phyloP scores from a whole-genome alignment of 129 eudicot species.

The Dittrichia graveolens region DNA sequence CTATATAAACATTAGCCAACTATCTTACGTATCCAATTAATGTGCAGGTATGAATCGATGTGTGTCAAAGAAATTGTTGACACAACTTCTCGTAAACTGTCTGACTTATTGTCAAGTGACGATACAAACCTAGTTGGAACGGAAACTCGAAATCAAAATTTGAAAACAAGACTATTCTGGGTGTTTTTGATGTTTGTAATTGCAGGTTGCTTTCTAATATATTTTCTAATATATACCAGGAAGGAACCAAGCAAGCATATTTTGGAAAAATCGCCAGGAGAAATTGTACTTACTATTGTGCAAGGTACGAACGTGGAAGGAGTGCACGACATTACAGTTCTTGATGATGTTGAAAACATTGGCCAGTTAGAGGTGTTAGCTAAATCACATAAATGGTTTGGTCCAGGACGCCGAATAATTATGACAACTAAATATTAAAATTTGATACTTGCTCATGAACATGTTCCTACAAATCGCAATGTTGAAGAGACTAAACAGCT shows the following conservation, averaged over 20 bases:
- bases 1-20: no score
- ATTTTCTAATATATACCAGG: background rate
- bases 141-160: background rate
- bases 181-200: constrained; percentile 6
- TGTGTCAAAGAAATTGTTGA: no score
- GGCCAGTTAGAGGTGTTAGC: constrained; percentile 7
- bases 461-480: no score
- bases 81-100: no score
- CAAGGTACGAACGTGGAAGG: background rate
- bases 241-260: background rate
- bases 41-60: no score
- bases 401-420: constrained; percentile 3
- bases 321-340: background rate
- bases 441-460: background rate
- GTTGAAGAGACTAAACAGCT: no score
- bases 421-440: background rate
- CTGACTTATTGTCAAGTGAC: background rate
- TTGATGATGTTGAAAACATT: constrained; percentile 5
- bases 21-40: no score
- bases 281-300: background rate
- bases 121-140: background rate
- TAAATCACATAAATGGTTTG: constrained; percentile 5
- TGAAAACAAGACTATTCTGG: constrained; percentile 4
- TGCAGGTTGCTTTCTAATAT: no score
- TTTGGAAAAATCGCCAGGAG: background rate